Base-by-base conservation (phyloP, 768 basidiomycete species). In the Holtermannia corniformis region DNA sequence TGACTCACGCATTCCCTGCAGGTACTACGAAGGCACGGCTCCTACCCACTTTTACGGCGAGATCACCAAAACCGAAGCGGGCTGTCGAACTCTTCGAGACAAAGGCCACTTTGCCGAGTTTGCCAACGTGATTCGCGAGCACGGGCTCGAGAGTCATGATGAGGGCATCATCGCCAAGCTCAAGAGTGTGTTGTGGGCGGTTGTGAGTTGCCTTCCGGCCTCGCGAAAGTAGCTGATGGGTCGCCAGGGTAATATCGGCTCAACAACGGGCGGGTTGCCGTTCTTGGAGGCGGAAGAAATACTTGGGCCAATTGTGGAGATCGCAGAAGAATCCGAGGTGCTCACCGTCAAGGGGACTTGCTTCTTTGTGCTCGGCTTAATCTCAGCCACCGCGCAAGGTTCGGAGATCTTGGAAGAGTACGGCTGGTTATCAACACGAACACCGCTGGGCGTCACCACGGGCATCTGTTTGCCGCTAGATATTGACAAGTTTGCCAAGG, bases 31-130 rank as follows among this genome's bases (percentile, higher is more conserved):
- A 23, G 62, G 64, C 12, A 83, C 84, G 11, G 87, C 90, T 12
- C 95, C 93, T 2, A 82, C 86, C 1, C 92, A 99, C 71, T 97
- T 99, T 73, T 93, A 96, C 63, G 93, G 93, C 20, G 93, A 96
- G 72, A 87, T 97, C 80, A 85, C 91, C 44, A 96, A 95, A 72
- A 97, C 95, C 2, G 86, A 87, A 51, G 83, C 92, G 46, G 95
- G 95, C 0, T 93, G 91, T 71, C 86, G 87, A 65, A 82, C 91
- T 10, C 75, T 99, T 40, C 81, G 83, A 54, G 90, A 92, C 54
- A 90, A 86, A 60, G 87, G 87, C 0, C 89, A 97, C 67, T 91
- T 97, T 63, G 67, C 79, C 4, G 88, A 93, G 57, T 96, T 96
- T 64, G 84, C 88, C 1, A 83, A 87, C 54, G 87, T 93, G 62